Conservation (phyloP, 2,329 filamentous ascomycete genomes). For the Aspergillus uvarum region DNA sequence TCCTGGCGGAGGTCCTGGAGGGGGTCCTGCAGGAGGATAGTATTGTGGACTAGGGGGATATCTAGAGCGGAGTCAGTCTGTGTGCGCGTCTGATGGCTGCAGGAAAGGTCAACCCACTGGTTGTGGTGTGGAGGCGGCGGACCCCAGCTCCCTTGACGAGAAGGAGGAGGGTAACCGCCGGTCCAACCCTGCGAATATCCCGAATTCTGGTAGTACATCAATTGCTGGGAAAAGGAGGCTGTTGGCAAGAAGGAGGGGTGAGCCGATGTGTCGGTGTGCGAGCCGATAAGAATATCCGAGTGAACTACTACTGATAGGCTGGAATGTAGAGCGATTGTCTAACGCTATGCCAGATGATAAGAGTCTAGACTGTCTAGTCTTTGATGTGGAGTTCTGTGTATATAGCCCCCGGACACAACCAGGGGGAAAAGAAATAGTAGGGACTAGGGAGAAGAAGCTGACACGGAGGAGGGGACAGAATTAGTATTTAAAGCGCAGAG, state of each 20-base stretch:
- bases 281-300: neutral
- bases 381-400: too few species aligned
- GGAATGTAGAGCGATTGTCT: neutral
- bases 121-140: constrained; percentile 15
- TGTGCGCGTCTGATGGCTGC: too few species aligned
- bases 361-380: neutral
- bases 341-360: neutral
- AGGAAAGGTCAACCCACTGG: constrained; percentile 9
- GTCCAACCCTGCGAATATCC: constrained; percentile 15
- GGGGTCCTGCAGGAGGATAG: constrained; percentile 7
- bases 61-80: neutral
- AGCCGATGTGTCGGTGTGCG: neutral
- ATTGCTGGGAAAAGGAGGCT: constrained; percentile 5
- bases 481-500: constrained; percentile 6
- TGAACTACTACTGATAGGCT: neutral
- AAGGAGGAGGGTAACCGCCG: constrained; percentile 15
- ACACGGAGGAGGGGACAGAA: constrained; percentile 2
- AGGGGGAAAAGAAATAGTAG: neutral
- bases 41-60: constrained; percentile 1
- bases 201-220: constrained; percentile 24
- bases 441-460: neutral
- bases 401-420: too few species aligned
- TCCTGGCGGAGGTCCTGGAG: constrained; percentile 4
- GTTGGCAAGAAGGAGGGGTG: neutral
- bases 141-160: constrained; percentile 15